A percentile compares a stretch with the other conserved stretches of the same genome.
These are phyloP conservation scores for Oryza officinalis DNA, from an alignment of 176 grass and related monocot genomes.

Conservation along the genomic window DNA sequence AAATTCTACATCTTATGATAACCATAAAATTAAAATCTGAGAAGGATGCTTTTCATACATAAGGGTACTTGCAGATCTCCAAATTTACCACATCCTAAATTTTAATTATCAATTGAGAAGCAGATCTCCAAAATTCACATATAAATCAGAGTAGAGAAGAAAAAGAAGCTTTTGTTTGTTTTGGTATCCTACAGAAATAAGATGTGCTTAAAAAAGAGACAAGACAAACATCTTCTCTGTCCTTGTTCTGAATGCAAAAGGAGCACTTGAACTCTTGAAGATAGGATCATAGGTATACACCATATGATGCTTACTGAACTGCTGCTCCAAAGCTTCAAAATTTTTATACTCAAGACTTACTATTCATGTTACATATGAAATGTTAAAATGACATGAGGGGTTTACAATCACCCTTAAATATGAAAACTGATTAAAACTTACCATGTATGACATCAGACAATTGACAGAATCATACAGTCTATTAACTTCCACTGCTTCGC, in stretches of 20 bases:
- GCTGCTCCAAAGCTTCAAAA: background rate
- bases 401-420: background rate
- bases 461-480: conserved; percentile 88
- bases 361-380: background rate
- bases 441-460: conserved; percentile 92
- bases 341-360: background rate
- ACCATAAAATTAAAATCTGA: background rate
- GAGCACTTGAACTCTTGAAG: background rate
- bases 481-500: conserved; percentile 55
- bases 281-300: background rate
- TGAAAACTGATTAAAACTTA: conserved; percentile 31
- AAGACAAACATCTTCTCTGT: background rate
- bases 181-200: background rate
- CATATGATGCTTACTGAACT: background rate
- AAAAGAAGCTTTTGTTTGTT: background rate
- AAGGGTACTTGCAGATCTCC: background rate
- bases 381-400: background rate
- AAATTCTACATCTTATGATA: background rate
- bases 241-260: conserved; percentile 13
- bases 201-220: background rate
- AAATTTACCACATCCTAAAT: background rate
- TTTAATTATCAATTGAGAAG: background rate
- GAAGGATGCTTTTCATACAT: background rate
- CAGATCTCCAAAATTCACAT: background rate
- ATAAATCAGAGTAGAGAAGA: background rate